Evolutionary conservation across 2,329 filamentous ascomycete genomes (phyloP), one percentile per base, ranked within the genome.

Genomic region (Simplicillium sp.): DNA sequence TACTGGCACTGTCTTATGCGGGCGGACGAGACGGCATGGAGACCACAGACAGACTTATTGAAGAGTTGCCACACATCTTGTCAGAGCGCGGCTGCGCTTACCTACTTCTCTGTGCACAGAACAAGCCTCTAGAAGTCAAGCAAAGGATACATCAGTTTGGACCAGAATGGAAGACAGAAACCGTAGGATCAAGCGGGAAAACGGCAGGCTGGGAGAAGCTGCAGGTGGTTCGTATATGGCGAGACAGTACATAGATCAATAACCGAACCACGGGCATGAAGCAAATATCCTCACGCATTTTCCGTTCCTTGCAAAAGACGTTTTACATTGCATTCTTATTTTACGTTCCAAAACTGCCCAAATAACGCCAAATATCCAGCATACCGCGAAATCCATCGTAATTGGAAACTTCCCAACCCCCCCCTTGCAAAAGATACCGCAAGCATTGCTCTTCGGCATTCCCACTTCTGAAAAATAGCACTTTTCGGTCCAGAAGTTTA

Each of bases 151-250:
- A 48, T 29, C 48, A 48, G 3, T 77, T 84, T 12, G 66, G 65
- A 0, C 44, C 52, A 0, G 57, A 52, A 17, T 97, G 90, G 92
- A 70, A 61, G 46, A 86, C 77, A 9, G 80, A 88, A 58, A 86
- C 77, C 14, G 88, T 94, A 4, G 83, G 85, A 7, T 75, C 72
- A 40, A 96, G 87, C 60, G 90, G 90, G 37, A 87, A 82, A 68
- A 79, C 84, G 60, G 90, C 84, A 25, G 92, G 92, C 0, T 95
- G 90, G 89, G 92, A 98, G 67, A 94, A 84, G 65, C 68, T 98
- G 60, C 82, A 88, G 55, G 84, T 98, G 52, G 68, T 97, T 51
- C 77, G 89, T 57, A 84, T 95, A 57, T 94, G 87, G 84, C 76
- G 78, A 53, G 68, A 68, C 32, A 43, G 31, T 33, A 5, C 31